A percentile compares a stretch with the other conserved stretches of the same genome.
Conservation (phyloP, 179 eudicot species). For the Heliamphora pulchella region DNA sequence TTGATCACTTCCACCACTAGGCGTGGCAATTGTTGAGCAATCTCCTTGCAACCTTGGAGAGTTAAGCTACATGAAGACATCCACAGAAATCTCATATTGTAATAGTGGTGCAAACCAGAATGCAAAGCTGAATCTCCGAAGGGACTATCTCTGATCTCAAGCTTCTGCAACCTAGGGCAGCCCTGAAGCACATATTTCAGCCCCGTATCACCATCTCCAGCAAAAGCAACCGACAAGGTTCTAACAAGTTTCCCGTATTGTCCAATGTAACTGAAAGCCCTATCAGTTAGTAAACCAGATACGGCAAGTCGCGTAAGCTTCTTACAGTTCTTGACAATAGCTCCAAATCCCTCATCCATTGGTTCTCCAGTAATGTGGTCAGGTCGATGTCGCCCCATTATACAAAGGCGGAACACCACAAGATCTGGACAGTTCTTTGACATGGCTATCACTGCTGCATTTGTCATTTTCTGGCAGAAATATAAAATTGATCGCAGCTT, state of each 20-base stretch:
- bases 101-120: constrained; percentile 59
- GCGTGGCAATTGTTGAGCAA: constrained; percentile 55
- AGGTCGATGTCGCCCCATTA: constrained; percentile 69
- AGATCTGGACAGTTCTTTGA: constrained; percentile 73
- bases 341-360: constrained; percentile 94
- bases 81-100: constrained; percentile 90
- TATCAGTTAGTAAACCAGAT: constrained; percentile 75
- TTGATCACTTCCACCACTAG: constrained; percentile 66
- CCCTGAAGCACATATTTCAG: constrained; percentile 74
- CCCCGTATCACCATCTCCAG: constrained; percentile 83
- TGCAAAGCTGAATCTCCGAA: constrained; percentile 66
- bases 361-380: constrained; percentile 65
- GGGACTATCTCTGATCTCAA: constrained; percentile 92
- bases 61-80: constrained; percentile 73
- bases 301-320: constrained; percentile 77
- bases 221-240: constrained; percentile 82
- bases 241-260: constrained; percentile 59
- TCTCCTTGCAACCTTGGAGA: constrained; percentile 49
- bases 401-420: constrained; percentile 75
- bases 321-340: constrained; percentile 82
- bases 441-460: constrained; percentile 78
- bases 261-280: constrained; percentile 69
- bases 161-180: constrained; percentile 74
- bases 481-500: constrained; percentile 60
- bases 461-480: constrained; percentile 88